Conservation (phyloP, 192 early-diverging fungal species). For the Coemansia nantahalensis region DNA sequence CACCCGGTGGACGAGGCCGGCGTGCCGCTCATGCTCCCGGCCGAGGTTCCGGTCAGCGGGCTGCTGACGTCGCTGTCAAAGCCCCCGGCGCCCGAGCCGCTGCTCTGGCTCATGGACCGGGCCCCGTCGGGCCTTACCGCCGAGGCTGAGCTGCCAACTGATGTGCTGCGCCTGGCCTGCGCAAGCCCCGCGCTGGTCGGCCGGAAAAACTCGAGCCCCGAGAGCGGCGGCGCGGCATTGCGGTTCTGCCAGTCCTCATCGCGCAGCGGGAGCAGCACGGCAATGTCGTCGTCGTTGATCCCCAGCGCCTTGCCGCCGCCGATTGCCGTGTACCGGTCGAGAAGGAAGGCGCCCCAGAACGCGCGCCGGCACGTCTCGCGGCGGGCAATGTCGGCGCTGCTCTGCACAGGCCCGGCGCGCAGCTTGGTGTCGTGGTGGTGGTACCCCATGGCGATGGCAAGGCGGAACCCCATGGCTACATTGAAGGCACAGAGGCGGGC, state of each 20-base stretch:
- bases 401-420: slow-evolving; percentile 37
- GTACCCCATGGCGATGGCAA: slow-evolving; percentile 54
- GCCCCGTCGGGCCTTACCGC: too few relatives aligned
- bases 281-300: slow-evolving; percentile 51
- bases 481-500: background rate
- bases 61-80: slow-evolving; percentile 11
- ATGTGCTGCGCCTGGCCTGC: background rate
- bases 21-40: slow-evolving; percentile 18
- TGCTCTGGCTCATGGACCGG: background rate
- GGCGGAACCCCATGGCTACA: slow-evolving; percentile 54
- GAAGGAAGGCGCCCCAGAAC: slow-evolving; percentile 49
- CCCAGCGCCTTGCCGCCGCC: slow-evolving; percentile 51
- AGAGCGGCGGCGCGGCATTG: slow-evolving; percentile 25
- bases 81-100: background rate
- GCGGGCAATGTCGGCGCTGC: slow-evolving; percentile 29
- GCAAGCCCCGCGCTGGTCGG: slow-evolving; percentile 3
- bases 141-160: background rate
- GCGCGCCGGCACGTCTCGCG: slow-evolving; percentile 49
- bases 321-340: slow-evolving; percentile 51
- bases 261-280: slow-evolving; percentile 38
- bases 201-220: slow-evolving; percentile 45
- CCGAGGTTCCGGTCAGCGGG: slow-evolving; percentile 10
- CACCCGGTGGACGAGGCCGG: slow-evolving; percentile 18
- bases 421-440: slow-evolving; percentile 47
- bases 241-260: slow-evolving; percentile 40